These are phyloP conservation scores for Aspergillus quadrilineatus DNA, from an alignment of 2,329 filamentous ascomycete species.

Conservation along the genomic window DNA sequence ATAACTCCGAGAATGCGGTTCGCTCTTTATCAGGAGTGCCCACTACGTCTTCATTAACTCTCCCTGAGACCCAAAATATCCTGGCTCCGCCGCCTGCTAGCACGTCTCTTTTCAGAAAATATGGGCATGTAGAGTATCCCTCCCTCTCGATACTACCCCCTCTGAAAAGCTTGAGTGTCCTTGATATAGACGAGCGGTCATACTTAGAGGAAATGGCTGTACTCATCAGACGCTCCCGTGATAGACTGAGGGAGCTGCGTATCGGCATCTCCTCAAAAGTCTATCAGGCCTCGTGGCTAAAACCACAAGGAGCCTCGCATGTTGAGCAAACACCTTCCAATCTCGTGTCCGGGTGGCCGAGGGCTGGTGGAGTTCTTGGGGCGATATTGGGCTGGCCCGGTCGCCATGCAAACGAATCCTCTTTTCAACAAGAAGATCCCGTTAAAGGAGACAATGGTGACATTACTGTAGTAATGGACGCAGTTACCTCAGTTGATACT, in stretches of 20 bases:
- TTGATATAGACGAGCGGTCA: slow-evolving; percentile 79
- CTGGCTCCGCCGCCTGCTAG: slow-evolving; percentile 19
- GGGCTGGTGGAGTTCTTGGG: slow-evolving; percentile 33
- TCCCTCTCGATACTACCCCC: slow-evolving; percentile 76
- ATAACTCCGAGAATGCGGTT: slow-evolving; percentile 58
- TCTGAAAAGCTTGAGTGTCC: slow-evolving; percentile 70
- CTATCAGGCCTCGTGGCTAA: slow-evolving; percentile 30
- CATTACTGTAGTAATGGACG: background rate
- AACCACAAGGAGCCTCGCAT: slow-evolving; percentile 21
- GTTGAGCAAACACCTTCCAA: slow-evolving; percentile 16
- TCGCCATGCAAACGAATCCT: background rate
- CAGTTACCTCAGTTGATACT: background rate
- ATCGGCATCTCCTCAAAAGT: slow-evolving; percentile 63
- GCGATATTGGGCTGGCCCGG: slow-evolving; percentile 24
- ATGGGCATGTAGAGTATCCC: slow-evolving; percentile 69
- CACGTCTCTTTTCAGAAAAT: slow-evolving; percentile 49
- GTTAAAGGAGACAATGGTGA: background rate
- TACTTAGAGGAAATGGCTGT: slow-evolving; percentile 82
- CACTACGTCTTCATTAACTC: slow-evolving; percentile 18
- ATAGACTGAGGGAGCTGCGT: slow-evolving; percentile 66
- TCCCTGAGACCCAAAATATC: slow-evolving; percentile 20
- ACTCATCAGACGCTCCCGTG: slow-evolving; percentile 68
- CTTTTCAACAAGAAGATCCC: slow-evolving; percentile 7
- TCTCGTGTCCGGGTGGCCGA: slow-evolving; percentile 30
- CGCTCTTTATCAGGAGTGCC: slow-evolving; percentile 19